Base-by-base conservation (phyloP, 352 stramenopile species). In the Phytophthora citrophthora region DNA sequence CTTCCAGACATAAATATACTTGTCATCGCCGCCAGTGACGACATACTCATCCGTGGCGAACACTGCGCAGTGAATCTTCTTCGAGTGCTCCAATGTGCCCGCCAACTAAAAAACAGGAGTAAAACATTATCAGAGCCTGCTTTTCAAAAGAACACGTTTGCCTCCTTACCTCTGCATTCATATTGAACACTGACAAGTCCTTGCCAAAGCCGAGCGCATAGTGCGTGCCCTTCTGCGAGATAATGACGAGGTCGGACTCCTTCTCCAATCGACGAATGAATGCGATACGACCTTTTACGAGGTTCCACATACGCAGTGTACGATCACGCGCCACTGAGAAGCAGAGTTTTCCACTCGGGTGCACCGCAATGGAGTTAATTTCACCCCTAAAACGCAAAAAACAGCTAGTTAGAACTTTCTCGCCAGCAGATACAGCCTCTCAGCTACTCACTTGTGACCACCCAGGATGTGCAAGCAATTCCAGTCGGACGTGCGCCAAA, bases 231-330 rank as follows among this genome's bases (percentile, higher is more conserved):
- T 84, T 85, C 39, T 88, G 81, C 20, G 86, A 94, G 55, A 94
- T 88, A 56, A 88, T 78, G 24, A 94, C 86, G 16, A 89, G 57
- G 24, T 82, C 75, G 9, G 89, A 83, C 59, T 95, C 86, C 44
- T 92, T 89, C 55, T 95, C 89, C 2, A 96, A 71, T 18, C 88
- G 84, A 27, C 87, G 84, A 56, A 96, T 96, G 70, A 90, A 96
- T 10, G 86, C 86, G n/a, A 90, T 92, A 41, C 89, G 86, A 18
- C 90, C 90, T 46, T 95, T 95, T 26, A 96, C 84, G 2, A 97
- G 64, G 71, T 97, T 96, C 90, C 90, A 97, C 83, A 97, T 93
- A 36, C 88, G 86, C 64, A 97, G 66, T 44, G 88, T 97, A 45
- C 82, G 77, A 41, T 97, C 90, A 8, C 77, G 77, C 5, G 87